phyloP scores from a whole-genome alignment of 805 yeast genomes.

The Pichia occidentalis region DNA sequence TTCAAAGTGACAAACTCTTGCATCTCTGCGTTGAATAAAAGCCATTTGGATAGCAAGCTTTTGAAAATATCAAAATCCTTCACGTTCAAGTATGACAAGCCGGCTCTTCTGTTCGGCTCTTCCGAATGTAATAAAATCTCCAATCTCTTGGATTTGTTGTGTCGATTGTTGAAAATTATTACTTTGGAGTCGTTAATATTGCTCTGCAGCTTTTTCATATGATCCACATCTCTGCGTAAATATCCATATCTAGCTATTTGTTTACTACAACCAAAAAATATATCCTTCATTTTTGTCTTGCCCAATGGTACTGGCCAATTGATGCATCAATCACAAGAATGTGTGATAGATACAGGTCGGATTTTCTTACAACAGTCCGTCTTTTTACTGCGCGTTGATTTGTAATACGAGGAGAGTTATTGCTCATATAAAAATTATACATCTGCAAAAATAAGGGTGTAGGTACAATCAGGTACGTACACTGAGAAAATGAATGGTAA shows the following conservation, averaged over 20 bases:
- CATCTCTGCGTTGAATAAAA: conserved; percentile 6
- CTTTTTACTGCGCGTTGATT: no score
- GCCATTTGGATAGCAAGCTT: conserved; percentile 8
- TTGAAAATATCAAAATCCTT: not conserved
- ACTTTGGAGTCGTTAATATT: not conserved
- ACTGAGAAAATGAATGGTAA: no score
- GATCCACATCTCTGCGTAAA: conserved; percentile 48
- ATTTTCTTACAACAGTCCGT: no score
- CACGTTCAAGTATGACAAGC: conserved; percentile 1
- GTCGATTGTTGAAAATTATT: conserved; percentile 1
- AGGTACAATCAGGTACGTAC: no score
- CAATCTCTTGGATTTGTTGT: not conserved
- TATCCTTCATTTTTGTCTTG: conserved; percentile 14
- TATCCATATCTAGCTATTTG: conserved; percentile 61
- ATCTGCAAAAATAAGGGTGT: no score
- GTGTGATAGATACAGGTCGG: no score
- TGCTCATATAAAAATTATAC: no score
- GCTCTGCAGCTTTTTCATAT: conserved; percentile 29
- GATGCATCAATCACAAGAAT: no score
- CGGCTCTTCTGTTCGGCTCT: not conserved
- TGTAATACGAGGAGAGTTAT: no score
- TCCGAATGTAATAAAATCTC: not conserved
- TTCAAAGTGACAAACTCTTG: not conserved
- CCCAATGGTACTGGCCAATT: no score
- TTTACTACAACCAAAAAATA: conserved; percentile 16